Percentiles rank a stretch among this genome's conserved stretches.
phyloP scores from a whole-genome alignment of 441 rosid species.

The Adansonia rubrostipa region DNA sequence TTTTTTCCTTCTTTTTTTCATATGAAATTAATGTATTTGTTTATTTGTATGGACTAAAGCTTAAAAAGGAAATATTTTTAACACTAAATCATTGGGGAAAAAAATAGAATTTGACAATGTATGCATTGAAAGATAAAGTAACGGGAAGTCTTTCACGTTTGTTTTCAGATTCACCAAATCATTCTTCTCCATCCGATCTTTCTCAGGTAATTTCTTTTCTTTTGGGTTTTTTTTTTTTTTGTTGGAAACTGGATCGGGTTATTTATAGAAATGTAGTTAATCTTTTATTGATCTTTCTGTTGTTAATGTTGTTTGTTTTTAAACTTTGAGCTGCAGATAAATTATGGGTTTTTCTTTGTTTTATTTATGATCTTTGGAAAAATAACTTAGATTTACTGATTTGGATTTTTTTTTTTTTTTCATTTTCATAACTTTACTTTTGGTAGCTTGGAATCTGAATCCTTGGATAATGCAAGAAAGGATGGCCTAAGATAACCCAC shows the following conservation, averaged over 20 bases:
- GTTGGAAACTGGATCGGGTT: conserved; percentile 1
- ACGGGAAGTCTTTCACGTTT: conserved; percentile 70
- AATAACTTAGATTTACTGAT: background rate
- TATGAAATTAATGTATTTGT: background rate
- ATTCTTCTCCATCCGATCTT: conserved; percentile 32
- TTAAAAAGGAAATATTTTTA: background rate
- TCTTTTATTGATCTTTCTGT: background rate
- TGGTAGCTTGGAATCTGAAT: background rate
- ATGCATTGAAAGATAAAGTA: conserved; percentile 65
- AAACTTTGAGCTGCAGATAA: background rate
- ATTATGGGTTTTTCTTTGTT: background rate
- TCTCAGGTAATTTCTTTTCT: conserved; percentile 50
- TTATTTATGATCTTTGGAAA: conserved; percentile 1
- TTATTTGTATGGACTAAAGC: background rate
- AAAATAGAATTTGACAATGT: background rate
- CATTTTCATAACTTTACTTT: background rate
- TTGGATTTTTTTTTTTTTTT: background rate
- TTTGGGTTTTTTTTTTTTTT: background rate
- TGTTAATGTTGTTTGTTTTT: background rate
- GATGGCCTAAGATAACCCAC: background rate
- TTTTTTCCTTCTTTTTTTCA: background rate
- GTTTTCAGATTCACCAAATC: conserved; percentile 46
- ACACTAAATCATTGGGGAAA: background rate
- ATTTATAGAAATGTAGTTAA: background rate
- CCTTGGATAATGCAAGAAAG: conserved; percentile 8